Percentiles rank a stretch among this genome's conserved stretches.
Evolutionary conservation across 176 grass and related monocot species (phyloP).

Genomic region (Lolium perenne): DNA sequence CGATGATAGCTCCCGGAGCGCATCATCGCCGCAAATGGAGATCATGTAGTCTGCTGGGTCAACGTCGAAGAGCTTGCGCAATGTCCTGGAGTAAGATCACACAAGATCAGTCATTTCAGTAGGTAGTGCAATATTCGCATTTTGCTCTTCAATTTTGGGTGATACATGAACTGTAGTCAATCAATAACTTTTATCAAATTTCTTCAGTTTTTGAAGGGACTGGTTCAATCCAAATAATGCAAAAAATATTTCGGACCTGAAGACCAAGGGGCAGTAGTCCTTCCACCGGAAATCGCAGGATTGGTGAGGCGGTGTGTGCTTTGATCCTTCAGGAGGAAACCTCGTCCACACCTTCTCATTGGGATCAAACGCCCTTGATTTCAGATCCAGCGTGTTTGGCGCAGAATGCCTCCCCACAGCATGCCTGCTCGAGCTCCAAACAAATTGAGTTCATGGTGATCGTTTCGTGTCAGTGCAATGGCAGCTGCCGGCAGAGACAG

Average conservation of each 20-base stretch:
- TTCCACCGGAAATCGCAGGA: constrained; percentile 88
- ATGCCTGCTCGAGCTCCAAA: constrained; percentile 50
- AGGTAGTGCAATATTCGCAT: too few species aligned
- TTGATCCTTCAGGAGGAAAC: constrained; percentile 86
- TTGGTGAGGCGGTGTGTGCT: constrained; percentile 79
- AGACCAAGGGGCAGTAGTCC: constrained; percentile 88
- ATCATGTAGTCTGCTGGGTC: constrained; percentile 46
- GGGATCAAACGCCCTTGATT: constrained; percentile 82
- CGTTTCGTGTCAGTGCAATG: not conserved
- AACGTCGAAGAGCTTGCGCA: constrained; percentile 47
- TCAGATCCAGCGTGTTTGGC: constrained; percentile 64
- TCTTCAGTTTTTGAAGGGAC: not conserved
- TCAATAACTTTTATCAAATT: too few species aligned
- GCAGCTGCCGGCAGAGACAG: not conserved
- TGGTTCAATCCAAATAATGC: not conserved
- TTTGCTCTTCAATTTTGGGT: too few species aligned
- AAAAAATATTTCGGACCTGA: constrained; percentile 54
- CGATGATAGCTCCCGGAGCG: constrained; percentile 38
- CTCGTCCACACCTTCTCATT: constrained; percentile 94
- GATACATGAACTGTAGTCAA: too few species aligned
- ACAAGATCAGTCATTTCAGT: not conserved
- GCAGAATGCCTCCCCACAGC: constrained; percentile 74
- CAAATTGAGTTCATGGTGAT: not conserved
- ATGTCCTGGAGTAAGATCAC: constrained; percentile 20
- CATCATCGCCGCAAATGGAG: constrained; percentile 41